Evolutionary conservation across 768 basidiomycete genomes (phyloP), one percentile per base, ranked within the genome.

Genomic region (Tylopilus rubrobrunneus): DNA sequence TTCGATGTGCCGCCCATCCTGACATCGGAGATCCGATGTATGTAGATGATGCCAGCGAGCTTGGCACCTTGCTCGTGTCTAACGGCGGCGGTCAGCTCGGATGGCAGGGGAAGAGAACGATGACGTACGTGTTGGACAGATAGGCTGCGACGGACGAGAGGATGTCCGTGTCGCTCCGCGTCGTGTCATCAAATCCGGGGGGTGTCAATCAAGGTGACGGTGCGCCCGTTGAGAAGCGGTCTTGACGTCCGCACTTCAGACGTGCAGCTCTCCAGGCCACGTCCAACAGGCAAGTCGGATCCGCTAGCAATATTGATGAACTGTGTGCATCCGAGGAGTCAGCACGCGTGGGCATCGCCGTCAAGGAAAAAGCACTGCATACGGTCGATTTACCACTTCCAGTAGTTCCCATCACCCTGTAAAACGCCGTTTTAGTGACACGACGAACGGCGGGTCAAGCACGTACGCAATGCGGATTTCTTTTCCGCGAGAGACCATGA

Each of bases 111-210:
- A 11, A 47, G 40, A 9, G 25, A 17, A 37, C 5, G 5, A 14
- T 31, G 31, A 48, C 68, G 53, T 49, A 70, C 68, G 67, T 68
- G 47, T 58, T 70, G 53, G 68, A 67, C n/a, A 69, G 63, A 39
- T 70, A 69, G 1, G 34, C 74, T 55, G 80, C 77, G 49, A 82
- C 80, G 71, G 77, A 74, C 28, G 71, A 74, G 36, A 83, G 67
- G 11, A 83, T 73, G 39, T 78, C 79, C 1, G 75, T 73, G 54
- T 82, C 81, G 55, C 74, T 78, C 42, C 71, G 73, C 12, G 56
- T 19, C 10, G 80, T 78, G 57, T 84, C 81, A 57, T 83, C 82
- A 61, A 84, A 84, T 5, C 83, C 83, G n/a, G 15, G 83, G 83
- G 0, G 82, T 84, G 63, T 85, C 83, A 40, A 85, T 75, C 29